Conservation (phyloP, 352 stramenopile species). For the Globisporangium perplexum region DNA sequence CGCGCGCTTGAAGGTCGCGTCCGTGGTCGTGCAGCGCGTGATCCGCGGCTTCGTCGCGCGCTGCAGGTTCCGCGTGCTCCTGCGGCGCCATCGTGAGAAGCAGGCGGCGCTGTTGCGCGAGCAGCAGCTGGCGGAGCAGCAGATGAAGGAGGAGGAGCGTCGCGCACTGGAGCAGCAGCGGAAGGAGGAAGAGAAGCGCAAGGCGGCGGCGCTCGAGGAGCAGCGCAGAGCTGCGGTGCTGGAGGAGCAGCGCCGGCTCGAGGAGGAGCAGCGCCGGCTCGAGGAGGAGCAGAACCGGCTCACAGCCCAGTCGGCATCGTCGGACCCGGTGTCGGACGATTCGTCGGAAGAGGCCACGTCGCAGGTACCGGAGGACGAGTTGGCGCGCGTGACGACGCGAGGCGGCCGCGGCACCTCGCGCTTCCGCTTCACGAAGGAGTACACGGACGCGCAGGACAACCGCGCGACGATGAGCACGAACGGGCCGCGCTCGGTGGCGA, state of each 20-base stretch:
- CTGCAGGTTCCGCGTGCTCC: slow-evolving; percentile 44
- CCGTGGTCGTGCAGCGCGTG: slow-evolving; percentile 44
- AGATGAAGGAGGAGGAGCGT: slow-evolving; percentile 25
- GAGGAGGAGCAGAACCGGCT: slow-evolving; percentile 54
- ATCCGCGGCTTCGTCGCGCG: slow-evolving; percentile 67
- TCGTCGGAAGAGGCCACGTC: slow-evolving; percentile 43
- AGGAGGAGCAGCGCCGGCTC: slow-evolving; percentile 38
- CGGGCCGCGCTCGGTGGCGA: slow-evolving; percentile 67
- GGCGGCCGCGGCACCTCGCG: slow-evolving; percentile 43
- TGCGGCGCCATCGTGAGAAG: slow-evolving; percentile 37
- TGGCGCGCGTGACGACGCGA: slow-evolving; percentile 15
- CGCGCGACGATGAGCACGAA: slow-evolving; percentile 29
- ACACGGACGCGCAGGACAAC: slow-evolving; percentile 38
- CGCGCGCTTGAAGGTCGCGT: slow-evolving; percentile 35
- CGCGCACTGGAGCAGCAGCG: slow-evolving; percentile 15
- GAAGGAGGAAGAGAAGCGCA: slow-evolving; percentile 26
- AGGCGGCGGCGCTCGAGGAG: slow-evolving; percentile 23
- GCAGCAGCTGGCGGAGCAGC: slow-evolving; percentile 29
- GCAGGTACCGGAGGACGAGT: slow-evolving; percentile 16
- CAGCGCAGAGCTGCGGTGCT: slow-evolving; percentile 34
- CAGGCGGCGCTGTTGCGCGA: slow-evolving; percentile 33
- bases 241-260: slow-evolving; percentile 37
- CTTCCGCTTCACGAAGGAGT: slow-evolving; percentile 84
- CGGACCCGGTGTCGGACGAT: slow-evolving; percentile 70
- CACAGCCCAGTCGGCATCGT: slow-evolving; percentile 52